Evolutionary conservation across 257 asterid genomes (phyloP).

Genomic region (Schizonepeta tenuifolia): DNA sequence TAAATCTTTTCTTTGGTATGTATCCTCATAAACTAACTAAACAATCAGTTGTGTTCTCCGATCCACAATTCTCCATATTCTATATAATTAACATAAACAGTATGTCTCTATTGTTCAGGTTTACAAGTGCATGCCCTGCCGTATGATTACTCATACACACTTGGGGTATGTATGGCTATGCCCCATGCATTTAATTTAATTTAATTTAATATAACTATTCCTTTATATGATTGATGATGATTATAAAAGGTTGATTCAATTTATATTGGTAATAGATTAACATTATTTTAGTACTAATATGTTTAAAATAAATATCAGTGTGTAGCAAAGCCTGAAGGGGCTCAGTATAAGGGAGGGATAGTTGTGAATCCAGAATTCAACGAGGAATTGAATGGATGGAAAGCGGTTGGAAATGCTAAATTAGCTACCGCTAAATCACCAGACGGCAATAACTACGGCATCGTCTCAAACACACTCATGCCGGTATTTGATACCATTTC

Average conservation of each 20-base stretch:
- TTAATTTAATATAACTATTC: too few species aligned
- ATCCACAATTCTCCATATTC: too few species aligned
- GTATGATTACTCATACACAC: conserved; percentile 50
- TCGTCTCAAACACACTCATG: conserved; percentile 37
- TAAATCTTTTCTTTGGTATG: neutral
- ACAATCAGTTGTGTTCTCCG: too few species aligned
- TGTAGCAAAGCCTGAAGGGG: conserved; percentile 40
- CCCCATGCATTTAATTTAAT: too few species aligned
- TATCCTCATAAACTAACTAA: too few species aligned
- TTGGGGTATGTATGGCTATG: conserved; percentile 39
- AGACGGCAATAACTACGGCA: conserved; percentile 50
- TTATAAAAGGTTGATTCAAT: too few species aligned
- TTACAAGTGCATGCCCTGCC: conserved; percentile 43
- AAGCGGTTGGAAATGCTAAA: conserved; percentile 38
- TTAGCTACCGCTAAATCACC: conserved; percentile 31
- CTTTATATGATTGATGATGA: too few species aligned
- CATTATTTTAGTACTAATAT: too few species aligned
- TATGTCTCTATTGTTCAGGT: conserved; percentile 30
- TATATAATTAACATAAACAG: too few species aligned
- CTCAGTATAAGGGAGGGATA: conserved; percentile 72
- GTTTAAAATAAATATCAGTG: conserved; percentile 49
- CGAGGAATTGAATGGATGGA: conserved; percentile 61
- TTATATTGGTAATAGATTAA: too few species aligned
- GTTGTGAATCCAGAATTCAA: conserved; percentile 56
- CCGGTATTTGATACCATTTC: conserved; percentile 36